Base-by-base conservation (phyloP, 2,329 filamentous ascomycete species). In the Ambrosiella xylebori region DNA sequence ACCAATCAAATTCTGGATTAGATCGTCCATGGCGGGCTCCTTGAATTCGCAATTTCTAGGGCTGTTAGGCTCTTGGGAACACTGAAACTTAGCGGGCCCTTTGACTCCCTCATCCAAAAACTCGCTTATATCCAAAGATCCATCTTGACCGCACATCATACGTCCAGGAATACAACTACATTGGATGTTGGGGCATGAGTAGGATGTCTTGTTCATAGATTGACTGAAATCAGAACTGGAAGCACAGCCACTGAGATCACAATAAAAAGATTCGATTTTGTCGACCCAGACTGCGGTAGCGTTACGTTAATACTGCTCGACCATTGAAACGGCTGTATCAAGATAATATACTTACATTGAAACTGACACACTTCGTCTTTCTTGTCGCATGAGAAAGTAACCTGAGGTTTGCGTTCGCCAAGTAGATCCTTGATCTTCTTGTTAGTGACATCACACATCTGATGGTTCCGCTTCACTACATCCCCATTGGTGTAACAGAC, bases 381-480 rank as follows among this genome's bases (percentile, higher is more conserved):
- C 40, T 79, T 81, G 66, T 90, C 81, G 70, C 93, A 98, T 37
- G 85, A 88, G 67, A 98, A 98, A 0, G 93, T 98, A 27, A 94
- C 93, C 69, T 98, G 86, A 0, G 93, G 90, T 60, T 87, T 85
- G 70, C 89, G 81, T 50, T 85, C 83, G 65, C 89, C 86, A 54
- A 98, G 77, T 66, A 91, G 82, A 62, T 90, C 82, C 58, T 91
- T 76, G 66, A 98, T 98, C 74, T 95, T 93, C 69, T 82, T 80
- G 73, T 98, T 98, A 58, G 90, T 97, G 63, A 98, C 93, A 69
- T 94, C 88, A 72, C 93, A 98, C 74, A 95, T 93, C 71, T 98
- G 94, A 72, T 89, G 91, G 73, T 97, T 98, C 71, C 94, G 82
- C 65, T 93, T 89, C 62, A 97, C 84, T 9, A 94, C 84, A 64